Conservation (phyloP, 768 basidiomycete species). For the Pleurotus eryngii region DNA sequence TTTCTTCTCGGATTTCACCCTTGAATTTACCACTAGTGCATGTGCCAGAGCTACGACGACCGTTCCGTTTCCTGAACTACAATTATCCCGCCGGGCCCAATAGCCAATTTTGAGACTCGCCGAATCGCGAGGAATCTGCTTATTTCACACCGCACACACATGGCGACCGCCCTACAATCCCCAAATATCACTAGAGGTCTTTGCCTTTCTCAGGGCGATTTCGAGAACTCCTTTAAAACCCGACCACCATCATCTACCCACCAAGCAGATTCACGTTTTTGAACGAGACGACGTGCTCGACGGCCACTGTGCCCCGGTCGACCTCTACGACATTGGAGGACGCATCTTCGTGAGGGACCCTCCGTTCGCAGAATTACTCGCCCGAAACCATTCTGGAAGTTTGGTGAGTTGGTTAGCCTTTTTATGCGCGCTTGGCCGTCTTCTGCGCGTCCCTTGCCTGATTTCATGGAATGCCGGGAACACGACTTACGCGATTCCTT, state of each 20-base stretch:
- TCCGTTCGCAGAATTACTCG: neutral
- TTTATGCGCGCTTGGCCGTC: neutral
- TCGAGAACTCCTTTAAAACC: neutral
- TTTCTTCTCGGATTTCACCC: constrained; percentile 1
- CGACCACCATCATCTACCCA: neutral
- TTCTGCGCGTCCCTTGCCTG: neutral
- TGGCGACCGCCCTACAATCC: constrained; percentile 3
- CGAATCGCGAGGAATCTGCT: constrained; percentile 2
- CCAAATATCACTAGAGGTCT: constrained; percentile 2
- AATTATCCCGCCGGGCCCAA: constrained; percentile 2
- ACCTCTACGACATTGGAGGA: neutral
- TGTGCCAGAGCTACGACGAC: constrained; percentile 4
- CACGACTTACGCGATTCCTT: neutral
- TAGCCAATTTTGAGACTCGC: constrained; percentile 3
- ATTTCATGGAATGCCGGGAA: neutral
- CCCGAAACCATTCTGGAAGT: too few relatives aligned
- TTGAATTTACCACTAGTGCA: neutral
- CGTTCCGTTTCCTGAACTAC: constrained; percentile 3
- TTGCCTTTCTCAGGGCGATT: constrained; percentile 6
- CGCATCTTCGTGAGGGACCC: constrained; percentile 5
- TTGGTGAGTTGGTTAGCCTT: neutral
- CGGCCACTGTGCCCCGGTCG: neutral
- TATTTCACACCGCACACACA: constrained; percentile 5
- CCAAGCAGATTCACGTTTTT: neutral
- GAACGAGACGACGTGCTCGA: neutral